Base-by-base conservation (phyloP, 108 stramenopile species). In the Stephanodiscus triporus region DNA sequence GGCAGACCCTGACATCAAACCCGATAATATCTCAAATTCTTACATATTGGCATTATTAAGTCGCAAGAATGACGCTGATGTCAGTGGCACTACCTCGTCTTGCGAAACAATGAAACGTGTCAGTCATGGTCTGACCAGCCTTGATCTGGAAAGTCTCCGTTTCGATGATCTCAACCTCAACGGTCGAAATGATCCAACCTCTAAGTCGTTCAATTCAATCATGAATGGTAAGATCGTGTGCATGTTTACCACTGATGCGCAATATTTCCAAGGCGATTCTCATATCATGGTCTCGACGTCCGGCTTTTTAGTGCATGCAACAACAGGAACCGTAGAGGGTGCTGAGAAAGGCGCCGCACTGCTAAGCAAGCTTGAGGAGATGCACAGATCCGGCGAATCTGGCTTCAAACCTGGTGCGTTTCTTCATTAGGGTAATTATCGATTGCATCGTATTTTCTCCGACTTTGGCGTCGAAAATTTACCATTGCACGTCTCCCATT, bases 341-440 rank as follows among this genome's bases (percentile, higher is more conserved):
- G 72, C 72, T 27, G 67, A 80, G 57, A 69, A 63, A 69, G 63
- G 61, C 11, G 54, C 43, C 63, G 79, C 67, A 10, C 48, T 80
- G 40, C 50, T 80, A 24, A 34, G 50, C 37, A 62, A 66, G 48
- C 50, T 80, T 1, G 72, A 73, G 50, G 72, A 51, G 50, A 73
- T 73, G 79, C 63, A 80, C 30, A 37, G 61, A 32, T 59, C 72
- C 17, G 79, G 79, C 9, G 66, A 68, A 55, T 62, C 68, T 42
- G 24, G 24, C 42, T 62, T 74, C 70, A 72, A 66, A 69, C 79
- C 68, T 32, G 72, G 71, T 72, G 38, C 47, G 69, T 48, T 45
- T 34, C 36, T 19, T 47, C 55, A 22, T 37, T 36, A n/a, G n/a
- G n/a, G 30, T 11, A 4, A 14, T 57, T 14, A 20, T 53, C n/a